Conservation (phyloP, 2,329 filamentous ascomycete species). For the Arthrobotrys musiformis region DNA sequence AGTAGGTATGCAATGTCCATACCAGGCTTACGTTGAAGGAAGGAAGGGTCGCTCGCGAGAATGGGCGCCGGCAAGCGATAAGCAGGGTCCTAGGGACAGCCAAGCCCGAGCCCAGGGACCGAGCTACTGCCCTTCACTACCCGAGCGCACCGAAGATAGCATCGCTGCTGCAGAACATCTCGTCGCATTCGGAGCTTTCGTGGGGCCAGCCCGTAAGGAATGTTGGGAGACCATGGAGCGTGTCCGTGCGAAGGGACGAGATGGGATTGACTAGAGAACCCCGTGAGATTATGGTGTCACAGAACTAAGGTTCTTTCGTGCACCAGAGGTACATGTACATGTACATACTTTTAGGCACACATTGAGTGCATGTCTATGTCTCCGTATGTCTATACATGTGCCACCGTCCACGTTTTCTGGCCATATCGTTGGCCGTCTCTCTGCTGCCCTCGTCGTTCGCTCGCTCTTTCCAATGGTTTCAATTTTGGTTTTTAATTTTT, state of each 20-base stretch:
- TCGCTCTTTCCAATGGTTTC: no score
- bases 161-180: not conserved
- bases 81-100: slow-evolving; percentile 4
- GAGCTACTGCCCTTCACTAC: not conserved
- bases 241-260: not conserved
- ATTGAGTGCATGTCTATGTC: no score
- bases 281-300: not conserved
- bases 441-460: no score
- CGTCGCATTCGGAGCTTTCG: slow-evolving; percentile 8
- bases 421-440: not conserved
- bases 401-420: slow-evolving; percentile 44
- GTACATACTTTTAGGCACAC: no score
- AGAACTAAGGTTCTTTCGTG: slow-evolving; percentile 18
- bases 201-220: not conserved
- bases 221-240: slow-evolving; percentile 3
- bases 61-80: slow-evolving; percentile 42
- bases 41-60: slow-evolving; percentile 14
- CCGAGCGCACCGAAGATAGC: not conserved
- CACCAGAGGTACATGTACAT: not conserved
- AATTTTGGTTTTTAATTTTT: no score
- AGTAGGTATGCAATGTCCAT: not conserved
- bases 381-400: no score
- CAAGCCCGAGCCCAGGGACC: slow-evolving; percentile 20
- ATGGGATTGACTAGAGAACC: not conserved
- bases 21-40: not conserved